Evolutionary conservation across 306 rosid species (phyloP).

Genomic region (Dalbergia oliveri): DNA sequence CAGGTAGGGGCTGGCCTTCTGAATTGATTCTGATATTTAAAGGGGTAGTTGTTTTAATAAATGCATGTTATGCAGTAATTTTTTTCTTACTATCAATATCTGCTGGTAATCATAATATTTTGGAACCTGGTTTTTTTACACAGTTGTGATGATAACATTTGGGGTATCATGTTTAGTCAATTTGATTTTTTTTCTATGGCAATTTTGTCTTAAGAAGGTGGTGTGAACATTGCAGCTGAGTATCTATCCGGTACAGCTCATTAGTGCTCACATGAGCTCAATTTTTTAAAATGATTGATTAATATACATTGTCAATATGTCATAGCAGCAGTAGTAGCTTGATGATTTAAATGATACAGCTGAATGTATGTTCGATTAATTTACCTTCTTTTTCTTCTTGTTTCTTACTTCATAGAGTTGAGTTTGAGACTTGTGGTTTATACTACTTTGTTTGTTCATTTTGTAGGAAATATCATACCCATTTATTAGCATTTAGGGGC

Average conservation of each 20-base stretch:
- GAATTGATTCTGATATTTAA: neutral
- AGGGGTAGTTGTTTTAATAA: slow-evolving; percentile 30
- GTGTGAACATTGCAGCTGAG: slow-evolving; percentile 1
- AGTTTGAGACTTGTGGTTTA: neutral
- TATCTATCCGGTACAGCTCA: neutral
- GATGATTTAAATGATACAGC: slow-evolving; percentile 23
- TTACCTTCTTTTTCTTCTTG: neutral
- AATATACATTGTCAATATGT: neutral
- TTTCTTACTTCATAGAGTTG: neutral
- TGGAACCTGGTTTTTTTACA: neutral
- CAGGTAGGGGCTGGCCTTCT: slow-evolving; percentile 20
- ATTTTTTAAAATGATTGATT: neutral
- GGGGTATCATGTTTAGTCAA: slow-evolving; percentile 3
- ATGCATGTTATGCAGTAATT: neutral
- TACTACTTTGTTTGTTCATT: neutral
- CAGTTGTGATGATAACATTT: neutral
- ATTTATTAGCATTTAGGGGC: slow-evolving; percentile 11
- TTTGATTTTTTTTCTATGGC: neutral
- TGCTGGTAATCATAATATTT: neutral
- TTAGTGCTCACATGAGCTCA: neutral
- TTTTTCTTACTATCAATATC: neutral
- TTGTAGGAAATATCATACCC: neutral
- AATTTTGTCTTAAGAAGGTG: slow-evolving; percentile 26
- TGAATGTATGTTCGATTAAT: neutral
- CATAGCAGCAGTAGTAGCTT: slow-evolving; percentile 21